Base-by-base conservation (phyloP, 2,329 filamentous ascomycete species). In the Fonsecaea multimorphosa region DNA sequence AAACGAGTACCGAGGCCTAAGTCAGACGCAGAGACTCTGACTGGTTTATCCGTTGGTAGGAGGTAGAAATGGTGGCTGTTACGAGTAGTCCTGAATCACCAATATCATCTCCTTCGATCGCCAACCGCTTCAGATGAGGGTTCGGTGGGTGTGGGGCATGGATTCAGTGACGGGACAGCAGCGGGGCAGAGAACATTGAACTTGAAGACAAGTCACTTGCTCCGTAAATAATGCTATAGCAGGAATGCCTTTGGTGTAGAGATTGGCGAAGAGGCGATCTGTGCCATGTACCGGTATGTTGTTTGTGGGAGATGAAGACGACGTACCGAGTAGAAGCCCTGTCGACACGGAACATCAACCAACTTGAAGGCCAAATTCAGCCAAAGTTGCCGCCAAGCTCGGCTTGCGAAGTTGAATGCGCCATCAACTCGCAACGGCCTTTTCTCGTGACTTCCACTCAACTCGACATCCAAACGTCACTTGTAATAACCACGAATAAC, bases 41-140 rank as follows among this genome's bases (percentile, higher is more conserved):
- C 24, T 54, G 24, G 27, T 34, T 12, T 31, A 31, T 4, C 8
- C 3, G 3, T 31, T 8, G 29, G 29, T 31, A 31, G 3, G 3
- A n/a, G 3, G 29, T 31, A 22, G 51, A 9, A 34, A 46, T 40
- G 8, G 16, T 46, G 61, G 44, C 46, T 31, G 16, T n/a, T n/a
- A n/a, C n/a, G n/a, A n/a, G 12, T 34, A 38, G 40, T 46, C 54
- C 54, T 58, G 29, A 58, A 53, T 46, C 27, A 27, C 44, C 34
- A 12, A 52, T 12, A 24, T 53, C 31, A 63, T 52, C 53, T 63
- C 36, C 40, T 46, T 52, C 40, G 14, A 58, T 58, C 61, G 54
- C n/a, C 31, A 44, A 53, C 11, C 24, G 61, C 32, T 63, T 57
- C 53, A 63, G 31, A 29, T 32, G 38, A 40, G 8, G 24, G 44